Evolutionary conservation across 495 filamentous ascomycete genomes (phyloP), one percentile per base, ranked within the genome.

Genomic region (Hypoxylon cercidicola): DNA sequence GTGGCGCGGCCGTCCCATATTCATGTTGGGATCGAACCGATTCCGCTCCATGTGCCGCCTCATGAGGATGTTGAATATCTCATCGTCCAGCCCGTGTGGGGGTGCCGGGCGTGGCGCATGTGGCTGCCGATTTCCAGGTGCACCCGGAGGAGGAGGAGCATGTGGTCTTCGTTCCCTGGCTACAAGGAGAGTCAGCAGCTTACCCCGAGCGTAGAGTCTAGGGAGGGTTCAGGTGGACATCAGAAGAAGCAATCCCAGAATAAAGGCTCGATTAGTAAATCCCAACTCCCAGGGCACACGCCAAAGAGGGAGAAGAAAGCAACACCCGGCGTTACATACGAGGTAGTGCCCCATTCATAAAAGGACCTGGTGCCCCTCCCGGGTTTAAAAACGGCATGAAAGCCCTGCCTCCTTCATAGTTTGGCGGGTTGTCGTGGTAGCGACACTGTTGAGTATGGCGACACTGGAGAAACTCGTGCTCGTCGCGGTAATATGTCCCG

Each of bases 391-490:
- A 66, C 4, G 60, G 63, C 39, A 64, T 52, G 21, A 68, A 57
- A 5, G 60, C 68, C 23, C 60, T 34, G 6, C 56, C 55, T 30
- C 68, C 60, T 37, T 71, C 68, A 47, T 66, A 71, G 46, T 61
- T 55, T 0, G 69, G 69, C 21, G 64, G 60, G 51, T 61, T 60
- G 13, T 67, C 60, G 49, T 60, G 28, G 50, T 77, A 76, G 2
- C 53, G 59, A 55, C 78, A 80, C 30, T 63, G 62, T 10, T 19
- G 46, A 11, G 60, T 69, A 47, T 80, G 78, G 7, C 51, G 64
- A 20, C 77, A 80, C 25, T 65, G 69, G 1, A 75, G 71, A 47
- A 75, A 72, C 2, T 68, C 63, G 8, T 56, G 47, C 11, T 66
- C 19, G 54, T 72, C 73, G 6, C 53, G 60, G 20, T 68, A 60